Evolutionary conservation across 345 rosid species (phyloP).

Genomic region (Draba incana): DNA sequence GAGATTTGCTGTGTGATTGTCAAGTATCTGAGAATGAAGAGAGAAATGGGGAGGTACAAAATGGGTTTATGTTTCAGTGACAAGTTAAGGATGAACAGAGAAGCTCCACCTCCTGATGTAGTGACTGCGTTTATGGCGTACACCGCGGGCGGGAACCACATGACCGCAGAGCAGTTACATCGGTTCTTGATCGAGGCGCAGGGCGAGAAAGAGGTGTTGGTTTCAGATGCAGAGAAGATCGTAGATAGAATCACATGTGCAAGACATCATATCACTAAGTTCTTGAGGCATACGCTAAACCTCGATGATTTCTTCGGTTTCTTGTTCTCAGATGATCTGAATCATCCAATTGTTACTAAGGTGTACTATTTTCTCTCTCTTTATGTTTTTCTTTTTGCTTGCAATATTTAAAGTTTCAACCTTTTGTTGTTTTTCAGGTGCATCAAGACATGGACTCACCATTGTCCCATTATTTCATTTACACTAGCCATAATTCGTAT

Average conservation of each 20-base stretch:
- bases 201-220: constrained; percentile 38
- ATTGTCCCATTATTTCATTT: constrained; percentile 83
- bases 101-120: constrained; percentile 61
- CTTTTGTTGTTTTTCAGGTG: constrained; percentile 53
- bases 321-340: constrained; percentile 64
- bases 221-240: constrained; percentile 58
- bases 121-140: constrained; percentile 51
- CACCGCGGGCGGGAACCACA: constrained; percentile 50
- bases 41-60: constrained; percentile 35
- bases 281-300: constrained; percentile 56
- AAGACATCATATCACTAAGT: constrained; percentile 64
- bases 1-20: constrained; percentile 26
- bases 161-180: constrained; percentile 66
- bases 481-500: constrained; percentile 91
- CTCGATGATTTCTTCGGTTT: constrained; percentile 70
- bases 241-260: constrained; percentile 52
- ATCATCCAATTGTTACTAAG: constrained; percentile 56
- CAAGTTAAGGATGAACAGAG: constrained; percentile 57
- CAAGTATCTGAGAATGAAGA: constrained; percentile 39
- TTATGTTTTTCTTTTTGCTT: not conserved
- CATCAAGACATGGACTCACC: constrained; percentile 90
- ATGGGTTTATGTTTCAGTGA: constrained; percentile 64
- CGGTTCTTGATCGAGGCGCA: constrained; percentile 64
- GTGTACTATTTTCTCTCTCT: constrained; percentile 40
- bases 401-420: not conserved